phyloP scores from a whole-genome alignment of 2,329 filamentous ascomycete species.

The Cercospora beticola region DNA sequence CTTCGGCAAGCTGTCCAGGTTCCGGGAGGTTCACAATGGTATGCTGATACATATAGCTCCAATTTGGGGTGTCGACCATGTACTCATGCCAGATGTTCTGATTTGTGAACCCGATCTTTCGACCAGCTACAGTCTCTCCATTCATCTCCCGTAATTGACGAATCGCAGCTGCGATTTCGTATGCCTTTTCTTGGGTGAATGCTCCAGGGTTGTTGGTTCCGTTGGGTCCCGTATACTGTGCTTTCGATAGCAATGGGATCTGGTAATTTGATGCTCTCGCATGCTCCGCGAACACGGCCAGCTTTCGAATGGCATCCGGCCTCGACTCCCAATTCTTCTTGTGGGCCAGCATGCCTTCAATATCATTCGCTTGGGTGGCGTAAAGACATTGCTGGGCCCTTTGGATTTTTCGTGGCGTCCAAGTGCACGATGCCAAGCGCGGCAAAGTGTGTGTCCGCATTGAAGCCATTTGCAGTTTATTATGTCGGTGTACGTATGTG shows the following conservation, averaged over 20 bases:
- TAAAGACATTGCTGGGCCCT: constrained; percentile 1
- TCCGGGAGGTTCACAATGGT: constrained; percentile 25
- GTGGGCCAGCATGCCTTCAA: constrained; percentile 26
- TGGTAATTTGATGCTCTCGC: constrained; percentile 27
- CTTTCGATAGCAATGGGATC: constrained; percentile 27
- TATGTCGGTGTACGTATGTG: neutral
- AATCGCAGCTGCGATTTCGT: constrained; percentile 27
- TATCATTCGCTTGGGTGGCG: constrained; percentile 23
- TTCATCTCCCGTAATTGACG: constrained; percentile 29
- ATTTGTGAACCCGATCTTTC: constrained; percentile 28
- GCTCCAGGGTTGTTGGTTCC: constrained; percentile 11
- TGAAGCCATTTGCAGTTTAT: constrained; percentile 10
- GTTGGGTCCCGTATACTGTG: constrained; percentile 14
- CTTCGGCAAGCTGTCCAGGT: constrained; percentile 17
- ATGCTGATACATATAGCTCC: constrained; percentile 27
- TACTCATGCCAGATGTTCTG: constrained; percentile 25
- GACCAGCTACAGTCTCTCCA: constrained; percentile 24
- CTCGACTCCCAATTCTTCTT: constrained; percentile 26
- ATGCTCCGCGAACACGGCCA: constrained; percentile 29
- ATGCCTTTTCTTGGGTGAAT: constrained; percentile 26
- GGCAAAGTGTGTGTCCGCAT: neutral
- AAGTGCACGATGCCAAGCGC: neutral
- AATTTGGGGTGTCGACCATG: constrained; percentile 22
- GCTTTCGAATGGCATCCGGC: constrained; percentile 22
- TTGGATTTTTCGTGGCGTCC: neutral